Conservation (phyloP, 768 basidiomycete genomes). For the Lactarius psammicola region DNA sequence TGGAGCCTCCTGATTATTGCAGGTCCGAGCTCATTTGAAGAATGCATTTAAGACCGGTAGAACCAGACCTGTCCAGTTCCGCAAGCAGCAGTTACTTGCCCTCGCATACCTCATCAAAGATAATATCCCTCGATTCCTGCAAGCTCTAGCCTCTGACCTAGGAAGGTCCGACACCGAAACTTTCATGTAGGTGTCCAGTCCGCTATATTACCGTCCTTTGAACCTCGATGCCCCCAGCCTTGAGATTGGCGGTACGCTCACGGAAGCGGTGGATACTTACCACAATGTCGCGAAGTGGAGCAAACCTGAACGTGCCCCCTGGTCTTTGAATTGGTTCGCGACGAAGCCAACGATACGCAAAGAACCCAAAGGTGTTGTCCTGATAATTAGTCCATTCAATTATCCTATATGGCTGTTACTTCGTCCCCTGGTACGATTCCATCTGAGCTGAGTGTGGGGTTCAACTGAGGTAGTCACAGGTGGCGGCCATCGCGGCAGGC, state of each 20-base stretch:
- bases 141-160: slow-evolving; percentile 60
- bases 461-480: slow-evolving; percentile 8
- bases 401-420: slow-evolving; percentile 64
- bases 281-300: slow-evolving; percentile 73
- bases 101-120: slow-evolving; percentile 74
- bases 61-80: slow-evolving; percentile 57
- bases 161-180: slow-evolving; percentile 61
- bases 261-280: slow-evolving; percentile 54
- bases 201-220: neutral
- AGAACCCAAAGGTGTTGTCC: slow-evolving; percentile 72
- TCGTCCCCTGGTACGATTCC: slow-evolving; percentile 51
- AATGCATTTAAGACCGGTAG: slow-evolving; percentile 65
- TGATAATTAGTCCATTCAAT: slow-evolving; percentile 74
- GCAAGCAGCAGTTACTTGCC: slow-evolving; percentile 75
- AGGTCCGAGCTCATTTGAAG: slow-evolving; percentile 58
- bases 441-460: neutral
- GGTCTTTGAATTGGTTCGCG: slow-evolving; percentile 53
- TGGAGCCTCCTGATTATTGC: neutral
- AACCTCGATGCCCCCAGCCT: slow-evolving; percentile 41
- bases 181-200: slow-evolving; percentile 42
- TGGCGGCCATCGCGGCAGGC: slow-evolving; percentile 43
- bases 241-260: slow-evolving; percentile 54
- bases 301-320: slow-evolving; percentile 56
- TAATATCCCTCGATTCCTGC: slow-evolving; percentile 60
- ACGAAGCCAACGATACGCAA: slow-evolving; percentile 67